Evolutionary conservation across 805 yeast species (phyloP), one percentile per base, ranked within the genome.

Genomic region (Candida saitoana): DNA sequence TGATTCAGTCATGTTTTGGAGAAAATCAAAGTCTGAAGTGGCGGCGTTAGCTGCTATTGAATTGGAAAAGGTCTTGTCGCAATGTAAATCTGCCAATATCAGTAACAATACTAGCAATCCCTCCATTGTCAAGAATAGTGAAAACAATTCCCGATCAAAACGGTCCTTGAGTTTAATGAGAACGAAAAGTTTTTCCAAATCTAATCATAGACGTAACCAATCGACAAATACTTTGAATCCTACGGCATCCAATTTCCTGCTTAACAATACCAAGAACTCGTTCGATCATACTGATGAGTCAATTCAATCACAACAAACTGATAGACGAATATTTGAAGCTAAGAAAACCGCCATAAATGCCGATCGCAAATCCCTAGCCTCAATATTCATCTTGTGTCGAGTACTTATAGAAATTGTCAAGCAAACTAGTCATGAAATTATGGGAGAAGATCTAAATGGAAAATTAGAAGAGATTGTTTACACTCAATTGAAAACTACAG

Each of bases 1-100:
- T 25, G 99, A 93, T 60, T 88, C 96, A 5, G 96, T 93, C 45
- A 90, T 93, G 98, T 90, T 87, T 58, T 93, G 99, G 99, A 76
- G 98, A 46, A 87, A 91, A 59, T 80, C 91, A 2, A 93, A 93
- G 60, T 82, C 95, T 11, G 98, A 91, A 52, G 82, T 85, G 3
- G 87, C 95, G 2, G 54, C 65, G 4, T 55, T 69, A 61, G 75
- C 74, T 2, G 67, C 71, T 2, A 46, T 57, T 1, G 74, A 69
- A 41, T 67, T 69, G 12, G 75, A 69, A 32, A 55, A 59, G 35
- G 56, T 55, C 2, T 35, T 62, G 22, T 12, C 38, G 34, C 43
- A 12, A 43, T 48, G 2, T 77, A 79, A 20, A 3, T 20, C 20
- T 19, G 18, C 36, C 3, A 8, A 15, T 2, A 22, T 22, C 19